Evolutionary conservation across 805 yeast genomes (phyloP), one percentile per base, ranked within the genome.

Genomic region (Kazachstania viticola): DNA sequence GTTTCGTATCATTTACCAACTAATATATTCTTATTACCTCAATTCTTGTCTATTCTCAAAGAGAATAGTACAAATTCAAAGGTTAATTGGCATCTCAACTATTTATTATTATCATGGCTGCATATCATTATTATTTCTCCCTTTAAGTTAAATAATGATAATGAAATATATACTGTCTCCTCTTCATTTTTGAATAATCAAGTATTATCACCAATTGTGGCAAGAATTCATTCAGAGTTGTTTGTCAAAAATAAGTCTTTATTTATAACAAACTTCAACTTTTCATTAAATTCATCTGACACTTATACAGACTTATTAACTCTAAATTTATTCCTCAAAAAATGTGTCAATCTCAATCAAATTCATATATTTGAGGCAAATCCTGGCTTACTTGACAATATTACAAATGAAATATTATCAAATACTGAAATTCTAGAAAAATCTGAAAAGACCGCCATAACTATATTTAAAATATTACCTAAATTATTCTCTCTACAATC

Each of bases 81-180:
- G 5, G n/a, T n/a, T n/a, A n/a, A n/a, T n/a, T 73, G 79, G 81
- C 61, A 66, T 30, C 61, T 60, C 19, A 48, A 57, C 22, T 75
- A 60, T 35, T 53, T 76, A 9, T 47, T 74, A 26, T 53, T 84
- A 7, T 58, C 79, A 3, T 87, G 95, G 94, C 62, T 83, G 8
- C 67, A 78, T 0, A 71, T 77, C 8, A 56, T 85, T 15, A 67
- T 75, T 0, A 57, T 80, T n/a, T 71, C 76, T 0, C 96, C 97
- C 0, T 85, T 87, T 46, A 65, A 71, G 2, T 57, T 87, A 17
- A 54, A 51, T 0, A 25, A 36, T 19, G 39, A 44, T 1, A 32
- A 49, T 2, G 43, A 77, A 1, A 65, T 61, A 27, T 36, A 41
- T 0, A 38, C 66, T 6, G 64, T 68, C 0, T 30, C 49, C 3